Base-by-base conservation (phyloP, 805 yeast genomes). In the Saccharomycopsis sp. region DNA sequence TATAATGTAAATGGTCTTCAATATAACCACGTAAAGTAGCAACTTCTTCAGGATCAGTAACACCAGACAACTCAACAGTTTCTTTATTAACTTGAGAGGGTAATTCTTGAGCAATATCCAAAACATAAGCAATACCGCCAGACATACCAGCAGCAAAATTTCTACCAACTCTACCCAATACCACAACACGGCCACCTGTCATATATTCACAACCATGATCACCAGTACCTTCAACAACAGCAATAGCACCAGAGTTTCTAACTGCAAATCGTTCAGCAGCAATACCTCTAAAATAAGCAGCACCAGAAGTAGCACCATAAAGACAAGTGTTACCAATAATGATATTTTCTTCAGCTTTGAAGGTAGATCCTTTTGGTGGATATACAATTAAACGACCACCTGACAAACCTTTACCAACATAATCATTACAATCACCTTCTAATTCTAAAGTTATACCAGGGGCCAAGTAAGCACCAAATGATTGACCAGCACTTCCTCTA, bases 211-310 rank as follows among this genome's bases (percentile, higher is more conserved):
- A 89, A 39, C 98, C 98, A 61, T 89, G 96, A 61, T 89, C 96
- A 67, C 98, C 98, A 49, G 84, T 79, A 57, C 95, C 96, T 64
- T 89, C 98, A 50, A 86, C 87, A 47, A 92, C 96, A 49, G 95
- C 92, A 41, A 81, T 81, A 32, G 97, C 97, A 62, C 98, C 98
- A 23, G 97, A 92, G 73, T 89, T 89, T 69, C 98, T 83, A 45
- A 89, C 98, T 15, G 94, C 95, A 61, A 89, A 89, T 63, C 98
- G 79, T 69, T 89, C 98, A 49, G 98, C 97, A 31, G 96, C 97
- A 61, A 88, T 77, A 72, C 98, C 98, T 51, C 95, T 73, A 62
- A 89, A 79, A 63, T 84, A 89, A 6, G 95, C 94, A 47, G 81
- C 64, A 60, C 98, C 98, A 21, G 92, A 76, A 13, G 97, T 92